A percentile compares a stretch with the other conserved stretches of the same genome.
phyloP scores from a whole-genome alignment of 2,329 filamentous ascomycete species.

The Huntiella moniliformis region DNA sequence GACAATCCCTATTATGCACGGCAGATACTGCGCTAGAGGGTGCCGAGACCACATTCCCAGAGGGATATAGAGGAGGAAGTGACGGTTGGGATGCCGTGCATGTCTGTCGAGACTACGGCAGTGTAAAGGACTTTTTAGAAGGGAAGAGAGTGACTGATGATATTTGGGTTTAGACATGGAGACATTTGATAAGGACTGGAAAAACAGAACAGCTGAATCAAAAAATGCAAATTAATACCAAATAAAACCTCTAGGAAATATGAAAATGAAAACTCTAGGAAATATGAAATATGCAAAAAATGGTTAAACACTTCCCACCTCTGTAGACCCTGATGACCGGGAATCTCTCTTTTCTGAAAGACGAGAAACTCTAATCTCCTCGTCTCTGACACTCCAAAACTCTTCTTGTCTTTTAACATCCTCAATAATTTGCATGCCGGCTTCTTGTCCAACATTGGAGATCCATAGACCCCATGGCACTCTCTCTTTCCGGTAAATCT shows the following conservation, averaged over 20 bases:
- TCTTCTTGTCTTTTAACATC: neutral
- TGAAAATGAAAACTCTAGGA: neutral
- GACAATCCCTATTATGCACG: slow-evolving; percentile 27
- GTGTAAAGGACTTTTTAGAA: slow-evolving; percentile 20
- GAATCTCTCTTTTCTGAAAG: neutral
- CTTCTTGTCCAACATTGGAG: neutral
- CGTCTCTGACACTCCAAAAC: neutral
- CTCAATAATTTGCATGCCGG: neutral
- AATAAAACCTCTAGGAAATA: neutral
- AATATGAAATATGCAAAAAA: slow-evolving; percentile 7
- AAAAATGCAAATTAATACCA: neutral
- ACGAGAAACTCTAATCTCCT: neutral
- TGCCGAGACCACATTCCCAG: slow-evolving; percentile 22
- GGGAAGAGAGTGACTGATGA: slow-evolving; percentile 19
- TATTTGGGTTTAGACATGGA: slow-evolving; percentile 19
- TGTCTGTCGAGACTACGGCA: slow-evolving; percentile 22
- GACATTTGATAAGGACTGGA: neutral
- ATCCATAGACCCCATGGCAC: slow-evolving; percentile 1
- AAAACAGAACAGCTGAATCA: neutral
- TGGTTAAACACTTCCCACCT: neutral
- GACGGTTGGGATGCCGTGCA: slow-evolving; percentile 27
- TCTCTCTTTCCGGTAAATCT: slow-evolving; percentile 19
- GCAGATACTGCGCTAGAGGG: slow-evolving; percentile 28
- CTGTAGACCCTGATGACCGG: neutral
- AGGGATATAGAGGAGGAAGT: slow-evolving; percentile 19